Conservation (phyloP, 1,139 yeast genomes). For the Yamadazyma pseudoaaseri region DNA sequence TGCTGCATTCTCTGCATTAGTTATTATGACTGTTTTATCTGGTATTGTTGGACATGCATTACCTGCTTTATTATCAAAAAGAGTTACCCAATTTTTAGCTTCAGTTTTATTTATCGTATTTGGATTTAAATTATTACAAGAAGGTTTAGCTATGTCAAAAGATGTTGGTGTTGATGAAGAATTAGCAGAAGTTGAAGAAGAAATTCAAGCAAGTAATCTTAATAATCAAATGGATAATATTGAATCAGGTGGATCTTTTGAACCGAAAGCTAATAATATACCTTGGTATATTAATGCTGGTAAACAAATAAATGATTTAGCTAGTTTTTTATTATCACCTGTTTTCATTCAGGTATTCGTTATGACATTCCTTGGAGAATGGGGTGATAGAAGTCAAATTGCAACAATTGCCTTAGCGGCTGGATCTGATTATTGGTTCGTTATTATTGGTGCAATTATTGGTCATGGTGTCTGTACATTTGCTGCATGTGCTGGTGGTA, state of each 20-base stretch:
- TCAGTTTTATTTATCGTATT: slow-evolving; percentile 78
- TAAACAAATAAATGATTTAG: slow-evolving; percentile 48
- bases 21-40: slow-evolving; percentile 85
- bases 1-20: slow-evolving; percentile 85
- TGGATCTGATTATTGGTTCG: slow-evolving; percentile 88
- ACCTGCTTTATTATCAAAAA: slow-evolving; percentile 78
- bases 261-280: slow-evolving; percentile 11
- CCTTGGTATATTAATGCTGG: slow-evolving; percentile 28
- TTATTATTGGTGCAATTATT: slow-evolving; percentile 81
- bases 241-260: slow-evolving; percentile 49
- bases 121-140: slow-evolving; percentile 73
- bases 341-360: slow-evolving; percentile 91
- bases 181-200: slow-evolving; percentile 95
- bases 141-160: slow-evolving; percentile 81
- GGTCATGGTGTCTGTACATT: slow-evolving; percentile 93
- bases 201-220: slow-evolving; percentile 66
- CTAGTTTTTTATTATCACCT: slow-evolving; percentile 73
- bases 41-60: slow-evolving; percentile 91
- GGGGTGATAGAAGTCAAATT: slow-evolving; percentile 98
- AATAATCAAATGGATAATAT: slow-evolving; percentile 49
- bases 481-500: slow-evolving; percentile 94
- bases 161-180: slow-evolving; percentile 90
- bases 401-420: slow-evolving; percentile 99
- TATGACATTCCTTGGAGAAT: slow-evolving; percentile 96
- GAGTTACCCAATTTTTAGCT: slow-evolving; percentile 79